Evolutionary conservation across 176 grass and related monocot species (phyloP).

Genomic region (Carex kokanica): DNA sequence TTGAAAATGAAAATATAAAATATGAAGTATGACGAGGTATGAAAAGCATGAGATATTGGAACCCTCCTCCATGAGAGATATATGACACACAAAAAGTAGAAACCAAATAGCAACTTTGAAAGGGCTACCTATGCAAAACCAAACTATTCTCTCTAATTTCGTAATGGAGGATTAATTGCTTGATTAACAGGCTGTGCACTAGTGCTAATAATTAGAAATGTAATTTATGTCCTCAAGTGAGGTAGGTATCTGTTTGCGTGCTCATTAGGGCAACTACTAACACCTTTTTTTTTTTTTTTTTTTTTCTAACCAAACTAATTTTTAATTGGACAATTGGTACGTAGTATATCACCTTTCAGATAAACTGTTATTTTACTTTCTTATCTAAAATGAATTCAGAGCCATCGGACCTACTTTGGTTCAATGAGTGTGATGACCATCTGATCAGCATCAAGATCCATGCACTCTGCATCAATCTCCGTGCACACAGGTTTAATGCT

Average conservation of each 20-base stretch:
- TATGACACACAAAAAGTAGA: no score
- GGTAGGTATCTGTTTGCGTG: slow-evolving; percentile 22
- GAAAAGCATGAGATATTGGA: no score
- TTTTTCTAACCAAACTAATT: background rate
- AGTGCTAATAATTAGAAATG: background rate
- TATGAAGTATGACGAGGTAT: no score
- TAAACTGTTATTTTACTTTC: slow-evolving; percentile 7
- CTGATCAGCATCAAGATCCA: no score
- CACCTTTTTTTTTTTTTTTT: background rate
- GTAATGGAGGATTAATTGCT: background rate
- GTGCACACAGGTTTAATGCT: no score
- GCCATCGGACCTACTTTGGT: no score
- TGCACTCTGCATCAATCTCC: no score
- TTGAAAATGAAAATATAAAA: no score
- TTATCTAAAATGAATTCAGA: background rate
- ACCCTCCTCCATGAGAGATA: slow-evolving; percentile 3
- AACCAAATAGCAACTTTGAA: background rate
- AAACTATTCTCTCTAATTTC: background rate
- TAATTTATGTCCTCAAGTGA: background rate
- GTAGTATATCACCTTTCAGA: background rate
- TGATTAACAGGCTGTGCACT: slow-evolving; percentile 9
- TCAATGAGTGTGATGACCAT: no score
- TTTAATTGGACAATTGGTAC: background rate
- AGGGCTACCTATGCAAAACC: background rate
- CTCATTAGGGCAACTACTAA: background rate